Conservation (phyloP, 228 moss, liverwort and hornwort species). For the Sphagnum fallax region DNA sequence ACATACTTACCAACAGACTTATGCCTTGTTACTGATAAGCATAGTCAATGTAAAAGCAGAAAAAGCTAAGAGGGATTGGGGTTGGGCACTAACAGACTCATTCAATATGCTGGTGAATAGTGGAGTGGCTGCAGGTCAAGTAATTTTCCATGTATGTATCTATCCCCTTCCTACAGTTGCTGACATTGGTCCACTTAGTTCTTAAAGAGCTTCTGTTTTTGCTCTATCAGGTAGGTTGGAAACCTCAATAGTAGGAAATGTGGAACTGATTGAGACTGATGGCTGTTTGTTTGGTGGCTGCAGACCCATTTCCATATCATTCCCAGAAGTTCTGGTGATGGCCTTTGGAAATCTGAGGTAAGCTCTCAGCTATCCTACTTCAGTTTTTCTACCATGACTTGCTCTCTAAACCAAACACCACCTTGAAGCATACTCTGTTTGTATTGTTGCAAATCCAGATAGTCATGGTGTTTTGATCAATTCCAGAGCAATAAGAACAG, state of each 20-base stretch:
- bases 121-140: conserved; percentile 63
- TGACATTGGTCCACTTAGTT: background rate
- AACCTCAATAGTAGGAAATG: background rate
- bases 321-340: conserved; percentile 54
- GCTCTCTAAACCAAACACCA: background rate
- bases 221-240: background rate
- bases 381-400: background rate
- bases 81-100: conserved; percentile 29
- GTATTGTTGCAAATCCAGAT: too few species aligned
- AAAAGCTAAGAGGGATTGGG: background rate
- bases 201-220: background rate
- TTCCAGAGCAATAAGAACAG: background rate
- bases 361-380: background rate
- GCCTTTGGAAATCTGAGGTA: conserved; percentile 54
- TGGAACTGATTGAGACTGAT: background rate
- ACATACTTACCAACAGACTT: too few species aligned
- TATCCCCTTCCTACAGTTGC: background rate
- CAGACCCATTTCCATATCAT: conserved; percentile 68
- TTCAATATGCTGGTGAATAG: conserved; percentile 68
- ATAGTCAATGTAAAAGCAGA: too few species aligned
- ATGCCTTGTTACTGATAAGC: background rate
- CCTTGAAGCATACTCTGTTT: too few species aligned
- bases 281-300: background rate
- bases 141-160: conserved; percentile 50
- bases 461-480: too few species aligned